Evolutionary conservation across 225 moss, liverwort and hornwort genomes (phyloP).

Genomic region (Thuidium tamariscinum): DNA sequence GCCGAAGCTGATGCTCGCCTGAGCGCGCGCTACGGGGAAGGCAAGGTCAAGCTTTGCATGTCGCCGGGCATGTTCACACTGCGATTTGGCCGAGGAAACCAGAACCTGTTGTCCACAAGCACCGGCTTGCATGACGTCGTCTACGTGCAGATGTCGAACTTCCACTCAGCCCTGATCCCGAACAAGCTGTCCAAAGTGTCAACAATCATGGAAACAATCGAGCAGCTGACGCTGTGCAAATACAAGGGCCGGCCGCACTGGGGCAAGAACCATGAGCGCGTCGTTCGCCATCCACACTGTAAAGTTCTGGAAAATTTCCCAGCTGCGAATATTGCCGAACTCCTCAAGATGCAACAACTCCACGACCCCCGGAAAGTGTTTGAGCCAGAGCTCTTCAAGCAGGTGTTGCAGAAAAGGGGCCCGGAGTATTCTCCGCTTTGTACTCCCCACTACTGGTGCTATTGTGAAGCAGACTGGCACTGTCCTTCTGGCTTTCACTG

Average conservation of each 20-base stretch:
- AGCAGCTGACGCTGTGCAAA: background rate
- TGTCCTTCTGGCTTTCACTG: background rate
- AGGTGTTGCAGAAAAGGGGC: background rate
- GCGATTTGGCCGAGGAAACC: background rate
- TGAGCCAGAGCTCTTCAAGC: background rate
- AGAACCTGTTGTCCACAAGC: background rate
- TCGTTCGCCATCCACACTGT: background rate
- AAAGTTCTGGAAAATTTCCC: background rate
- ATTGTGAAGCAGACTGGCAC: background rate
- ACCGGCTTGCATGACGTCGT: background rate
- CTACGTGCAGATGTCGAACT: background rate
- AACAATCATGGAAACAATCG: background rate
- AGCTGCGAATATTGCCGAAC: background rate
- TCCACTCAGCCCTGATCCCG: background rate
- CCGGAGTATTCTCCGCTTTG: background rate
- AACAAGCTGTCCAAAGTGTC: background rate
- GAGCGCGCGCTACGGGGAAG: background rate
- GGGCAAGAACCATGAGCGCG: background rate
- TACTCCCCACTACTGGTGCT: background rate
- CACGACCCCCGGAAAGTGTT: background rate
- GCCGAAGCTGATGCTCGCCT: background rate
- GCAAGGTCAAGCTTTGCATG: background rate
- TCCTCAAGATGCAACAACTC: background rate
- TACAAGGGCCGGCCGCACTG: background rate
- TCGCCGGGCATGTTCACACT: background rate